These are phyloP conservation scores for Hymenoscyphus occultus DNA, from an alignment of 2,329 filamentous ascomycete genomes.

Conservation along the genomic window DNA sequence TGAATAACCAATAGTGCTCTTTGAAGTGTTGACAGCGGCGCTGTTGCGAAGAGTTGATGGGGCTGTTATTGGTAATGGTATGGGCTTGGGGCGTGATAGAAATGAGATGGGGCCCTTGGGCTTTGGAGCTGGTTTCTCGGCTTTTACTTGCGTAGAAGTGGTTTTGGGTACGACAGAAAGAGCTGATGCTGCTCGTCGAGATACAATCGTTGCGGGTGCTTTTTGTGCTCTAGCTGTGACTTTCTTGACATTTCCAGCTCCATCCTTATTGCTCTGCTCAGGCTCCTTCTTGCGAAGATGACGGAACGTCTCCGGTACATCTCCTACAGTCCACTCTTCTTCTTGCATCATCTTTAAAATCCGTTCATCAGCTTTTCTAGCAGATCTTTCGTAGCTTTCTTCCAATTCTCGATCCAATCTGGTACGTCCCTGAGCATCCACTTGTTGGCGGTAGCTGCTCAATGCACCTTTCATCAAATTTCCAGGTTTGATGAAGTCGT, in stretches of 20 bases:
- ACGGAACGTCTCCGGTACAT: slow-evolving; percentile 49
- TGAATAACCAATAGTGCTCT: slow-evolving; percentile 80
- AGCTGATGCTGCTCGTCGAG: slow-evolving; percentile 54
- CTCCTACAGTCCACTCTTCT: slow-evolving; percentile 56
- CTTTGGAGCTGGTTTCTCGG: slow-evolving; percentile 35
- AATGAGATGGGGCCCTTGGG: slow-evolving; percentile 38
- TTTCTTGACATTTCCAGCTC: slow-evolving; percentile 25
- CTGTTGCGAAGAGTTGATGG: slow-evolving; percentile 55
- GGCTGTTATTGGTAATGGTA: slow-evolving; percentile 43
- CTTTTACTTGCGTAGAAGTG: slow-evolving; percentile 25
- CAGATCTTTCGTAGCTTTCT: slow-evolving; percentile 39
- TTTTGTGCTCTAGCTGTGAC: slow-evolving; percentile 23
- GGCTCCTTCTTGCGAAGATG: slow-evolving; percentile 32
- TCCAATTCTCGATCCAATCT: slow-evolving; percentile 59
- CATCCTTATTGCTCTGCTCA: slow-evolving; percentile 14
- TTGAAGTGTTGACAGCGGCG: slow-evolving; percentile 65
- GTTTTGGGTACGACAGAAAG: slow-evolving; percentile 44
- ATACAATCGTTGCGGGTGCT: slow-evolving; percentile 50
- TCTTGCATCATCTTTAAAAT: slow-evolving; percentile 65
- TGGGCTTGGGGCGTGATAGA: slow-evolving; percentile 41
- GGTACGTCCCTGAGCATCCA: slow-evolving; percentile 66
- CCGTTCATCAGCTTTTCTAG: slow-evolving; percentile 60
- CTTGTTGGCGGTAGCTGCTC: slow-evolving; percentile 56
- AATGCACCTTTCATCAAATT: slow-evolving; percentile 60
- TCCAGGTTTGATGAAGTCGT: slow-evolving; percentile 55